Conservation (phyloP, 192 early-diverging fungal species). For the Coemansia sp. region DNA sequence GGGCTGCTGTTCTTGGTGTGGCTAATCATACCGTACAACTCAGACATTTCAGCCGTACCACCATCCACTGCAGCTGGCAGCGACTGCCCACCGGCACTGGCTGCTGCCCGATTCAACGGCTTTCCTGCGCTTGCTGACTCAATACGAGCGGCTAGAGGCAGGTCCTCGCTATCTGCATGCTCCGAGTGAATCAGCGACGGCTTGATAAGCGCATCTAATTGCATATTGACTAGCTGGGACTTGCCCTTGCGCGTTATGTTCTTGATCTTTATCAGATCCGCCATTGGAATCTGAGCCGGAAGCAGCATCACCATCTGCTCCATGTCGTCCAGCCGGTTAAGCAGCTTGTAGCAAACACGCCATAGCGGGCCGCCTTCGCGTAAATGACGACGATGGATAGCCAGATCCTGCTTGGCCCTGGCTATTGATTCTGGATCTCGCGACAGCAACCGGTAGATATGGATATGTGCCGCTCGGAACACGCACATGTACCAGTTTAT, state of each 20-base stretch:
- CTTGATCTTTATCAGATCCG: constrained; percentile 43
- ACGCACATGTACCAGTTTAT: constrained; percentile 58
- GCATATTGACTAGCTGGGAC: constrained; percentile 53
- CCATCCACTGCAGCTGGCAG: background rate
- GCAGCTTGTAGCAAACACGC: constrained; percentile 54
- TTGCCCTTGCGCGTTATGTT: constrained; percentile 47
- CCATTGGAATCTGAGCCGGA: constrained; percentile 48
- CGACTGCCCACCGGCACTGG: constrained; percentile 3
- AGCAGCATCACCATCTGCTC: constrained; percentile 56
- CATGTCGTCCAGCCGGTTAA: constrained; percentile 52
- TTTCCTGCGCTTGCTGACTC: background rate
- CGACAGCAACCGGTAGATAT: constrained; percentile 47
- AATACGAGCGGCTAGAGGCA: constrained; percentile 32
- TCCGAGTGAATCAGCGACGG: constrained; percentile 39
- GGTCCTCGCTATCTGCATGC: constrained; percentile 39
- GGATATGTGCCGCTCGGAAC: constrained; percentile 50
- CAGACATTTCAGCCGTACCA: background rate
- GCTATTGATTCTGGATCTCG: constrained; percentile 42
- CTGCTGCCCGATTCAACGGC: background rate
- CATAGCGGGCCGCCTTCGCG: constrained; percentile 48
- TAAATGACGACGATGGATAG: constrained; percentile 47
- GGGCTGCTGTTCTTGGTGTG: constrained; percentile 5
- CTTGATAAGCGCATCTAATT: constrained; percentile 51
- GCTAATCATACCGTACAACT: background rate
- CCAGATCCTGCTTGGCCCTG: constrained; percentile 51